Evolutionary conservation across 192 early-diverging fungal genomes (phyloP), one percentile per base, ranked within the genome.

Genomic region (Dispira simplex): DNA sequence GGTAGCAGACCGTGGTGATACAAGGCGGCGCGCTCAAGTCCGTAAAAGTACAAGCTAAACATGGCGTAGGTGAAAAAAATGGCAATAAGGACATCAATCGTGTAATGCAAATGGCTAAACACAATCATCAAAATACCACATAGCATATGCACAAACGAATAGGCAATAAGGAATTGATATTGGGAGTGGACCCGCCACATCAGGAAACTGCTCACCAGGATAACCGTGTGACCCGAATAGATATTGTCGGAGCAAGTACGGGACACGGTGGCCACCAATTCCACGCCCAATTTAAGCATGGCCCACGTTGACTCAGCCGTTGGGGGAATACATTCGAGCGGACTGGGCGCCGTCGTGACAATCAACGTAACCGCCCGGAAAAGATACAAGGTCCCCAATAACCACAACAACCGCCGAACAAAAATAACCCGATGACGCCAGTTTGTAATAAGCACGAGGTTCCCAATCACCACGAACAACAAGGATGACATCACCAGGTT

Each of bases 181-280:
- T 75, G 70, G 20, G 82, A 73, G 45, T 84, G 77, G 18, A 73
- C 63, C 13, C 74, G 70, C 82, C 80, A 81, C 18, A 80, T 71
- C 53, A 84, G 63, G 8, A 75, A 72, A n/a, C 77, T 71, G 1
- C 75, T 72, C 13, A 73, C 63, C 65, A 84, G 73, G 28, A 84
- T 71, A 3, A 75, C 72, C 0, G 82, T 82, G 68, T 84, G 82
- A 10, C 82, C 82, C 3, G 80, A 82, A 45, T 79, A 84, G n/a
- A 84, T 77, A 67, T 80, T 80, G 71, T 84, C 78, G 5, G 80
- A 79, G 69, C 82, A 84, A 47, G 78, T 76, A 44, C 76, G 71
- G 11, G 70, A 70, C 9, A 69, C 62, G 2, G 79, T 78, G 9
- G 76, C 75, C 51, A 82, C 59, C 13, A 78, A 74, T 13, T 77